Conservation (phyloP, 441 rosid genomes). For the Erodium chrysanthum region DNA sequence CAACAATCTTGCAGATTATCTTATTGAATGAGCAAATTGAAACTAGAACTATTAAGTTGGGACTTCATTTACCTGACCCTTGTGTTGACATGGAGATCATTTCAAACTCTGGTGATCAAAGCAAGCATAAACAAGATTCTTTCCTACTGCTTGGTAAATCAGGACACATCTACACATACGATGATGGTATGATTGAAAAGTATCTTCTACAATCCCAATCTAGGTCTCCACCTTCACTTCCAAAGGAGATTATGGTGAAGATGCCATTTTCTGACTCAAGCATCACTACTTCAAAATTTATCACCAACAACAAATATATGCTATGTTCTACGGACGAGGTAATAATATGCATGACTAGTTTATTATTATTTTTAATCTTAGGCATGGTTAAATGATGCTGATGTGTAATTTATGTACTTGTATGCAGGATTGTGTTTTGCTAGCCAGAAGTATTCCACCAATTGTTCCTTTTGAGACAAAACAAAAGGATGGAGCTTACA, state of each 20-base stretch:
- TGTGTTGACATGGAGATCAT: slow-evolving; percentile 66
- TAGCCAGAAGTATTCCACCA: slow-evolving; percentile 39
- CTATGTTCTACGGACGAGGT: slow-evolving; percentile 46
- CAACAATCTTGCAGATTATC: slow-evolving; percentile 39
- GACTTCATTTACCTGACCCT: slow-evolving; percentile 64
- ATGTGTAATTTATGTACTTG: slow-evolving; percentile 6
- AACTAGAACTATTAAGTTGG: slow-evolving; percentile 68
- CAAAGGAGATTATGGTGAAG: slow-evolving; percentile 56
- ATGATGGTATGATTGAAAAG: slow-evolving; percentile 67
- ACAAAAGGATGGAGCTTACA: slow-evolving; percentile 42
- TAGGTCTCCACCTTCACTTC: slow-evolving; percentile 61
- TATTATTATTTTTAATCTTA: not conserved
- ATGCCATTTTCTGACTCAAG: slow-evolving; percentile 58
- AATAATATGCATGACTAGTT: slow-evolving; percentile 16
- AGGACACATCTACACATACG: slow-evolving; percentile 60
- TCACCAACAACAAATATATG: slow-evolving; percentile 39
- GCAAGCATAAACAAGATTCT: slow-evolving; percentile 46
- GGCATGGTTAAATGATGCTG: not conserved
- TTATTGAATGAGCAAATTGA: slow-evolving; percentile 68
- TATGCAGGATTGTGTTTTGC: slow-evolving; percentile 46
- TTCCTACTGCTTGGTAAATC: slow-evolving; percentile 71
- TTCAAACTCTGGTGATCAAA: slow-evolving; percentile 42
- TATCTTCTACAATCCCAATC: slow-evolving; percentile 73
- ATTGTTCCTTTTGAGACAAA: slow-evolving; percentile 47
- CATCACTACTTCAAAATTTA: slow-evolving; percentile 49